Percentiles rank a stretch among this genome's conserved stretches.
Evolutionary conservation across 2,329 filamentous ascomycete species (phyloP).

Genomic region (Aspergillus ochraceoroseus): DNA sequence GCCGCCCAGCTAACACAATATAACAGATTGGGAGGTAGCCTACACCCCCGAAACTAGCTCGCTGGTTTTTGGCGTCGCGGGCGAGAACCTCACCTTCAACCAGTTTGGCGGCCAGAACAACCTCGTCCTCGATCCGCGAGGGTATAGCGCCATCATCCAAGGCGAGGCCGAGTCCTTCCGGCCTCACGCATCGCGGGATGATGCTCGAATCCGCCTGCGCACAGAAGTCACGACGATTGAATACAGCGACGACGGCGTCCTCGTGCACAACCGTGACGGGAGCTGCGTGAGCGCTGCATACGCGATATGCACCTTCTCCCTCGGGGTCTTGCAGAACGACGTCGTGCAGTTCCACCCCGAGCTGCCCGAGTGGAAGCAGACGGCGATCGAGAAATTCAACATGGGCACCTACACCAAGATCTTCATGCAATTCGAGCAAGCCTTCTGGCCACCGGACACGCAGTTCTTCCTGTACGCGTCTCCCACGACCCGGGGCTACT

Average conservation of each 20-base stretch:
- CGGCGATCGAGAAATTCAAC: conserved; percentile 58
- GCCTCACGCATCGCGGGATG: conserved; percentile 35
- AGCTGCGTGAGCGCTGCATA: conserved; percentile 57
- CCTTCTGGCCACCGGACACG: conserved; percentile 58
- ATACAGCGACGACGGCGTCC: conserved; percentile 52
- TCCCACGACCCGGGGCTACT: conserved; percentile 48
- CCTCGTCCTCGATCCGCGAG: conserved; percentile 57
- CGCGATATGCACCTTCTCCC: conserved; percentile 62
- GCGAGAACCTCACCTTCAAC: conserved; percentile 58
- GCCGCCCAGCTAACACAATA: conserved; percentile 3
- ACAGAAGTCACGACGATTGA: conserved; percentile 54
- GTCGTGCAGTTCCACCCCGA: conserved; percentile 54
- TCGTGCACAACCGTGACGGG: conserved; percentile 50
- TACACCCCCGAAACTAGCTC: conserved; percentile 55
- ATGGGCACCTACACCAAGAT: conserved; percentile 72
- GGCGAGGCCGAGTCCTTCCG: conserved; percentile 57
- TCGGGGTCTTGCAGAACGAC: conserved; percentile 63
- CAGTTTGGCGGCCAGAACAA: conserved; percentile 60
- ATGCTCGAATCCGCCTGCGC: conserved; percentile 55
- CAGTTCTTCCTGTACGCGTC: conserved; percentile 54
- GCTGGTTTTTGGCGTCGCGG: conserved; percentile 53
- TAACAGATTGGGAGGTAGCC: conserved; percentile 55
- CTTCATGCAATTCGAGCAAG: conserved; percentile 63
- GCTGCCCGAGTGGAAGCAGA: conserved; percentile 61
- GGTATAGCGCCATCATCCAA: conserved; percentile 56